phyloP scores from a whole-genome alignment of 2,329 filamentous ascomycete species.

The Pleomassaria siparia region DNA sequence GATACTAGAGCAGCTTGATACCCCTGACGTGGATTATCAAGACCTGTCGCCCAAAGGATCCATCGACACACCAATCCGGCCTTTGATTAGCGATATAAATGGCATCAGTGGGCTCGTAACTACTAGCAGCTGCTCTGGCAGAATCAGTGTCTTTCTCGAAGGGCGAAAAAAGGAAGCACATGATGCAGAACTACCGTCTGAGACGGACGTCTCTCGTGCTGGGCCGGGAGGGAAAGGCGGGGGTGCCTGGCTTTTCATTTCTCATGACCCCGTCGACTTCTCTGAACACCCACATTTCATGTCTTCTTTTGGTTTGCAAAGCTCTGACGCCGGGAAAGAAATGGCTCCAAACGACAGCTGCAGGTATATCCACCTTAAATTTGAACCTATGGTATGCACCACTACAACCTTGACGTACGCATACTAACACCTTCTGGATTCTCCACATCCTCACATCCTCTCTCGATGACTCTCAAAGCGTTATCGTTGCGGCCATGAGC shows the following conservation, averaged over 20 bases:
- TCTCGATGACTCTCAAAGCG: slow-evolving; percentile 69
- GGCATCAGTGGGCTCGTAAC: slow-evolving; percentile 74
- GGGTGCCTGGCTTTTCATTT: slow-evolving; percentile 82
- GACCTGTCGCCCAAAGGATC: slow-evolving; percentile 89
- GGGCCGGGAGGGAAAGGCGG: slow-evolving; percentile 82
- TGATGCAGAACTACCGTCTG: slow-evolving; percentile 8
- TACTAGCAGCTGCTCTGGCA: slow-evolving; percentile 88
- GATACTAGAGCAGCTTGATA: slow-evolving; percentile 70
- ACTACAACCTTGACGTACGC: slow-evolving; percentile 2
- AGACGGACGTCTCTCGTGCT: slow-evolving; percentile 46
- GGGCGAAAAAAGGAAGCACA: slow-evolving; percentile 57
- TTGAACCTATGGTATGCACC: slow-evolving; percentile 82
- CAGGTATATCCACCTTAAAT: slow-evolving; percentile 77
- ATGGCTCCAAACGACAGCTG: slow-evolving; percentile 25
- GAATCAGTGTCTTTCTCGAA: slow-evolving; percentile 86
- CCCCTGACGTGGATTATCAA: slow-evolving; percentile 70
- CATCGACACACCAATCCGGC: slow-evolving; percentile 75
- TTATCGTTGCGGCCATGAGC: slow-evolving; percentile 73
- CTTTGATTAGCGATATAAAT: slow-evolving; percentile 80
- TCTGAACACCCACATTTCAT: slow-evolving; percentile 17
- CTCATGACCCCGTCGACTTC: slow-evolving; percentile 68
- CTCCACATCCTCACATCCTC: slow-evolving; percentile 83
- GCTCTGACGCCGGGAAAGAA: slow-evolving; percentile 2
- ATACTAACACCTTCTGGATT: slow-evolving; percentile 61
- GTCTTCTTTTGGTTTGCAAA: slow-evolving; percentile 44